A percentile compares a stretch with the other conserved stretches of the same genome.
Conservation (phyloP, 306 rosid genomes). For the Cajanus cajan region DNA sequence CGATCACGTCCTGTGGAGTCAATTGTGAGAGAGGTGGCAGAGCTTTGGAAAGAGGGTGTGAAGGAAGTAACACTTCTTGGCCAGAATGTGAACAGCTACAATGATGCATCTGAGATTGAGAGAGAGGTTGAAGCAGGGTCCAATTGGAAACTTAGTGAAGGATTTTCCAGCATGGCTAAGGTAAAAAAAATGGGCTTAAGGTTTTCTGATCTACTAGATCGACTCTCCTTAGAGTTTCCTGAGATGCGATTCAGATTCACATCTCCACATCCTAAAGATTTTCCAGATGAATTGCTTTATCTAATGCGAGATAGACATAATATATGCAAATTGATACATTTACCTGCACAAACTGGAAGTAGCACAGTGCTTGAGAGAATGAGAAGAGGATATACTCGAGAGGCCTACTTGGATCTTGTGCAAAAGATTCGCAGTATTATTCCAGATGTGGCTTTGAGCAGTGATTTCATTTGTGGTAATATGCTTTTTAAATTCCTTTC, state of each 20-base stretch:
- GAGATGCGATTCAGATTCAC: slow-evolving; percentile 99
- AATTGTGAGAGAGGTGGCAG: slow-evolving; percentile 84
- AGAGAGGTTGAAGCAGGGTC: slow-evolving; percentile 61
- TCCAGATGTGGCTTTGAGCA: slow-evolving; percentile 90
- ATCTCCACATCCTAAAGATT: slow-evolving; percentile 98
- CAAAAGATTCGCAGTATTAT: slow-evolving; percentile 67
- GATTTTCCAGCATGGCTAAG: slow-evolving; percentile 77
- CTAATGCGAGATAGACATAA: slow-evolving; percentile 89
- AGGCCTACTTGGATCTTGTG: slow-evolving; percentile 91
- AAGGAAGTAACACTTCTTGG: slow-evolving; percentile 97
- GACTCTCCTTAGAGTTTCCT: slow-evolving; percentile 79
- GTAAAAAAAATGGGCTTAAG: slow-evolving; percentile 87
- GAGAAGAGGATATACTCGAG: slow-evolving; percentile 96
- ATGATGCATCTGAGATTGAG: slow-evolving; percentile 65
- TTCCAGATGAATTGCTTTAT: slow-evolving; percentile 81
- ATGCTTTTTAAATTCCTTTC: slow-evolving; percentile 15
- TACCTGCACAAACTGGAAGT: slow-evolving; percentile 91
- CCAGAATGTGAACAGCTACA: slow-evolving; percentile 95
- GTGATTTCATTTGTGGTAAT: slow-evolving; percentile 94
- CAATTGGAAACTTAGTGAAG: slow-evolving; percentile 85
- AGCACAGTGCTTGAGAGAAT: slow-evolving; percentile 77
- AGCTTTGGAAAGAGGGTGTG: slow-evolving; percentile 88
- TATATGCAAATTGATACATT: slow-evolving; percentile 77
- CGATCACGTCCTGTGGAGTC: slow-evolving; percentile 92
- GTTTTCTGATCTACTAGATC: slow-evolving; percentile 84